Percentiles rank a stretch among this genome's conserved stretches.
Conservation (phyloP, 768 basidiomycete species). For the Sarcodon sp. region DNA sequence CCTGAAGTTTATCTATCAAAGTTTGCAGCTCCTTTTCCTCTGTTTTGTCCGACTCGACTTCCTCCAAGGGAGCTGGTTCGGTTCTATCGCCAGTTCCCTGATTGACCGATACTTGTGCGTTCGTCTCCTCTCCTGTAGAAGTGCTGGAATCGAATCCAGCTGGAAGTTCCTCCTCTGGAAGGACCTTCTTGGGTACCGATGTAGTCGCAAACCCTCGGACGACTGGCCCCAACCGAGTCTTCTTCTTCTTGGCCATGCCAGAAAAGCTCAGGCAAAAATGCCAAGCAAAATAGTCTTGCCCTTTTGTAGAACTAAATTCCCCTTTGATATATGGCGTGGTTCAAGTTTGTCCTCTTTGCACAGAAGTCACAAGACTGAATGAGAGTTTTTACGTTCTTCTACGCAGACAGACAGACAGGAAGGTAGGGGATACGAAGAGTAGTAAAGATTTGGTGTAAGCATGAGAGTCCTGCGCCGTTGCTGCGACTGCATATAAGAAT, state of each 20-base stretch:
- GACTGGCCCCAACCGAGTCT: constrained; percentile 64
- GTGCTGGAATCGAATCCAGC: constrained; percentile 6
- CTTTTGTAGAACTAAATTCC: too few relatives aligned
- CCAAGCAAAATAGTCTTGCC: background rate
- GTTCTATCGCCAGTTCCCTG: background rate
- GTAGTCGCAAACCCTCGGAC: constrained; percentile 72
- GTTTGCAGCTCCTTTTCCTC: constrained; percentile 53
- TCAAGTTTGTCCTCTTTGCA: too few relatives aligned
- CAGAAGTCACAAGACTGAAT: too few relatives aligned
- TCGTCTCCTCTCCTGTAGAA: constrained; percentile 6
- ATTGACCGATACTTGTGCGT: background rate
- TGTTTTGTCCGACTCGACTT: constrained; percentile 22
- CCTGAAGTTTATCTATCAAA: constrained; percentile 73
- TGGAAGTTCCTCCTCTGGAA: constrained; percentile 14
- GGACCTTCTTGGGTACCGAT: constrained; percentile 68
- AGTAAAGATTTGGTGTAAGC: too few relatives aligned
- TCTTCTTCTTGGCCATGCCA: constrained; percentile 76
- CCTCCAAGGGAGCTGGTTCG: constrained; percentile 10
- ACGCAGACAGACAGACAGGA: too few relatives aligned
- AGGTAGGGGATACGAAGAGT: too few relatives aligned
- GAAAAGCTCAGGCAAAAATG: background rate
- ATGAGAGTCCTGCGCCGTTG: too few relatives aligned
- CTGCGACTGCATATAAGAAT: too few relatives aligned
- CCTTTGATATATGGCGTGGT: too few relatives aligned
- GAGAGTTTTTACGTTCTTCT: too few relatives aligned